Percentiles rank a stretch among this genome's conserved stretches.
Conservation (phyloP, 768 basidiomycete species). For the Tubosaeta sp. region DNA sequence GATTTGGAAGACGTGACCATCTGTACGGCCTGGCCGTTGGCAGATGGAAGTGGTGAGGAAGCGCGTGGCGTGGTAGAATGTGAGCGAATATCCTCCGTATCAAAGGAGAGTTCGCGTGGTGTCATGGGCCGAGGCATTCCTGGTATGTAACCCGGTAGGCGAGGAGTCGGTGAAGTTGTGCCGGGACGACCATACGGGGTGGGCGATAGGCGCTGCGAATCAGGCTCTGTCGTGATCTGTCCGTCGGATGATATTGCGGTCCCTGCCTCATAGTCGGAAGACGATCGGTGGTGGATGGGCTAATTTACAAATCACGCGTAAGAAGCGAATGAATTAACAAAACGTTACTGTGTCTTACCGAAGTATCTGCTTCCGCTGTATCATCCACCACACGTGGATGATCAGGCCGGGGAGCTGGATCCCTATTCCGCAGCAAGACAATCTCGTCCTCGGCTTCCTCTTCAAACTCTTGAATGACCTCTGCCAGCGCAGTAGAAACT, state of each 20-base stretch:
- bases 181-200: conserved; percentile 51
- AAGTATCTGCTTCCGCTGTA: conserved; percentile 17
- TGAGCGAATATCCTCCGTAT: conserved; percentile 69
- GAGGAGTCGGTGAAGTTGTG: conserved; percentile 45
- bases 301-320: conserved; percentile 15
- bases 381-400: conserved; percentile 18
- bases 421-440: conserved; percentile 61
- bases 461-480: conserved; percentile 75
- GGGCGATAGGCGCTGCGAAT: conserved; percentile 55
- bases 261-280: conserved; percentile 51
- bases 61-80: conserved; percentile 74
- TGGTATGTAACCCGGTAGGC: conserved; percentile 79
- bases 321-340: conserved; percentile 14
- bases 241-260: conserved; percentile 71
- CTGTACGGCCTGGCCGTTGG: conserved; percentile 34
- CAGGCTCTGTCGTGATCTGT: conserved; percentile 43
- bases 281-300: conserved; percentile 29
- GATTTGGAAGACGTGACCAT: conserved; percentile 32
- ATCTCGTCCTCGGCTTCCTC: conserved; percentile 73
- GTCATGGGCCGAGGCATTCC: conserved; percentile 92
- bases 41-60: conserved; percentile 51
- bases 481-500: conserved; percentile 70
- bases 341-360: conserved; percentile 20
- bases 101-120: conserved; percentile 63
- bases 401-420: conserved; percentile 40